A percentile compares a stretch with the other conserved stretches of the same genome.
Evolutionary conservation across 768 basidiomycete genomes (phyloP).

Genomic region (Leccinum obscurum): DNA sequence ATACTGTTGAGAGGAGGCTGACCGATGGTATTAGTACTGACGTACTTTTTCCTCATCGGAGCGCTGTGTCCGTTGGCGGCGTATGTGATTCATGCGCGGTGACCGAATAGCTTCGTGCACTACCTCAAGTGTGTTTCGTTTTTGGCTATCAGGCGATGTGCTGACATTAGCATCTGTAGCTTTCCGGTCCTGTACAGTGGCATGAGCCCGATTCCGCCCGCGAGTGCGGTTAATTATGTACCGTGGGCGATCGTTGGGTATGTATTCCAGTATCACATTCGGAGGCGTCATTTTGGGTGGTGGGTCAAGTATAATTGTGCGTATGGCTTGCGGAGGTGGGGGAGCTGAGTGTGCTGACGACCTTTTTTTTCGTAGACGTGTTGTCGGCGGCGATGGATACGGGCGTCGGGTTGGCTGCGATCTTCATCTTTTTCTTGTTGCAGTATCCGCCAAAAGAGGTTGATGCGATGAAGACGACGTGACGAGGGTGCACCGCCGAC

Average conservation of each 20-base stretch:
- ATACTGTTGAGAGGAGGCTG: too few relatives aligned
- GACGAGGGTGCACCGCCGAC: too few relatives aligned
- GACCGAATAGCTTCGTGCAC: conserved; percentile 59
- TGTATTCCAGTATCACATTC: conserved; percentile 62
- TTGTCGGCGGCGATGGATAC: conserved; percentile 74
- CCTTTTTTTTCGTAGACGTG: conserved; percentile 40
- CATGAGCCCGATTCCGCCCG: conserved; percentile 53
- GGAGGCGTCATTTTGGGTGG: conserved; percentile 63
- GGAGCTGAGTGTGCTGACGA: conserved; percentile 17
- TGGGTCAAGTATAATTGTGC: conserved; percentile 57
- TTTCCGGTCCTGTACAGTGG: not conserved
- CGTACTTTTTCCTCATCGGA: conserved; percentile 82
- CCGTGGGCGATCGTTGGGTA: conserved; percentile 67
- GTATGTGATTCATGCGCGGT: conserved; percentile 56
- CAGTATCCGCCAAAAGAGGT: conserved; percentile 49
- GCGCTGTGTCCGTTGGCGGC: conserved; percentile 56
- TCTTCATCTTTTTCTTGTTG: conserved; percentile 61
- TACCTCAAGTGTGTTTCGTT: conserved; percentile 57
- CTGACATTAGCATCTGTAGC: not conserved
- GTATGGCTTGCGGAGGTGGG: not conserved
- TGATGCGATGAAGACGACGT: too few relatives aligned
- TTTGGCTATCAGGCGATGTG: not conserved
- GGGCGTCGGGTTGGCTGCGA: conserved; percentile 57
- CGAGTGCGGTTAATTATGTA: conserved; percentile 64
- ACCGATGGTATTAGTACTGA: conserved; percentile 30